Evolutionary conservation across 2,329 filamentous ascomycete genomes (phyloP), one percentile per base, ranked within the genome.

Genomic region (Shiraia sp.): DNA sequence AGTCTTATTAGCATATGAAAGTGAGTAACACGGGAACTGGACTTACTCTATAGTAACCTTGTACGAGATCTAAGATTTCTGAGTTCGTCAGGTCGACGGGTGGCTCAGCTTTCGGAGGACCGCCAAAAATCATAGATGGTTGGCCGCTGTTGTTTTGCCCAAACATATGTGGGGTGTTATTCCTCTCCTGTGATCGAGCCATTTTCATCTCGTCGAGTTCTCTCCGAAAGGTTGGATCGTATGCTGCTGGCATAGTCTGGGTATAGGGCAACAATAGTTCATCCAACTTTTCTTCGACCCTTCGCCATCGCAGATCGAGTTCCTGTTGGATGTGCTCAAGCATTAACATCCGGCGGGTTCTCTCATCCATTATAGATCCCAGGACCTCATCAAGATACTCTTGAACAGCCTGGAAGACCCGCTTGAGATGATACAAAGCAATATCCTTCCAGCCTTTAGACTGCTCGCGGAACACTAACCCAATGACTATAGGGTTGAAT

Each of bases 41-140:
- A 32, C 42, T 27, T 6, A 57, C 58, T 47, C 55, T 59, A 36
- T 64, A 64, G 28, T 62, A 64, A 6, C 52, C 52, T 28, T 59
- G 47, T 48, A 61, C 52, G 10, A 60, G 42, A 39, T 61, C 49
- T 1, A 64, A 32, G 10, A 64, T 58, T 23, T 64, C 60, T 3
- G 45, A 49, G 26, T 55, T 57, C 2, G 60, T 61, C 14, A 53
- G 55, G 26, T 51, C 49, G 19, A 59, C 58, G 47, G 43, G 37
- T 2, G 51, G 55, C 32, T 61, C 51, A 1, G 51, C 57, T 22
- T 60, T 29, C 14, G 59, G 42, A 19, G 51, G 42, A 8, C 33
- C 39, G 7, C 27, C 22, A 15, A 36, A 31, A 6, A 13, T 29
- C 13, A 25, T 40, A 15, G 24, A 12, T 15, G 17, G n/a, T 8